A percentile compares a stretch with the other conserved stretches of the same genome.
Conservation (phyloP, 2,329 filamentous ascomycete species). For the Monilinia polystroma region DNA sequence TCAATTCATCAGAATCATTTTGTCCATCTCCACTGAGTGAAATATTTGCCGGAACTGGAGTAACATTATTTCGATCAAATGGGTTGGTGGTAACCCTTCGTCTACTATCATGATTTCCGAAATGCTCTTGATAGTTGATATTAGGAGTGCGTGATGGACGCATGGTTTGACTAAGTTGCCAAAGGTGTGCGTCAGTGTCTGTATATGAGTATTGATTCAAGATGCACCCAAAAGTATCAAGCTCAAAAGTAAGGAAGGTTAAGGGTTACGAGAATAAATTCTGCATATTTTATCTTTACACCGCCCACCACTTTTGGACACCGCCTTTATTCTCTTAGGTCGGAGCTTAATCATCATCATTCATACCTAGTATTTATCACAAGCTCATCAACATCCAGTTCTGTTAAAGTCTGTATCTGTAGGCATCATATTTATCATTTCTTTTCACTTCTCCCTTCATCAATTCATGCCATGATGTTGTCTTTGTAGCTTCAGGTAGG, state of each 20-base stretch:
- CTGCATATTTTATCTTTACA: constrained; percentile 5
- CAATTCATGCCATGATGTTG: not conserved
- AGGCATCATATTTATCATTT: no score
- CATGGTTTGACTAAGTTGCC: not conserved
- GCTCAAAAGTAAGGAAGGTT: no score
- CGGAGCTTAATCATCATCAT: not conserved
- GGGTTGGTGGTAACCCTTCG: constrained; percentile 13
- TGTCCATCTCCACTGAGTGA: constrained; percentile 1
- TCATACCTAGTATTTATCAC: not conserved
- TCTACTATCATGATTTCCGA: constrained; percentile 11
- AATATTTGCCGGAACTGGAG: not conserved
- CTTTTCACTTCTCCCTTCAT: not conserved
- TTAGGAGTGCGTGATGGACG: constrained; percentile 9
- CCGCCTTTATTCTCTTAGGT: not conserved
- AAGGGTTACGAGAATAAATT: not conserved
- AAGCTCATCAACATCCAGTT: no score
- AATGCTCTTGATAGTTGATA: constrained; percentile 20
- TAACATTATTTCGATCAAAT: constrained; percentile 1
- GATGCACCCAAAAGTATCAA: not conserved
- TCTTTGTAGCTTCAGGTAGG: no score
- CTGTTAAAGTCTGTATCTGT: no score
- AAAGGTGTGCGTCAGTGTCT: not conserved
- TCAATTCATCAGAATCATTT: constrained; percentile 6
- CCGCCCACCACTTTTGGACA: constrained; percentile 7
- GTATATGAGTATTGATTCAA: not conserved